Conservation (phyloP, 148 eudicot species). For the Oxyria digyna region DNA sequence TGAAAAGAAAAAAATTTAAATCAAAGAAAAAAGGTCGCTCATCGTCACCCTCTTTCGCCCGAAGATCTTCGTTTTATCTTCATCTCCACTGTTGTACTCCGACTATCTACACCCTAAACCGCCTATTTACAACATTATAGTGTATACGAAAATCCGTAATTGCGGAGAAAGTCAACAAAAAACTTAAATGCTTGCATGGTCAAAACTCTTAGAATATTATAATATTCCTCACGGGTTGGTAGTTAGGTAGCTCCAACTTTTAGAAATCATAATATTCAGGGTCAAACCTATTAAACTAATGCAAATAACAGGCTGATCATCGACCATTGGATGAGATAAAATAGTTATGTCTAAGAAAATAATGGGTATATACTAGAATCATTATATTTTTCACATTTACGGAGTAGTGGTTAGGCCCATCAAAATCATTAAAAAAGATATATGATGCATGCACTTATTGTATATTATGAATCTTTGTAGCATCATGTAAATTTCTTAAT, state of each 20-base stretch:
- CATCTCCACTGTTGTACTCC: too few relatives aligned
- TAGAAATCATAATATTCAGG: background rate
- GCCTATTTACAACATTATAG: too few relatives aligned
- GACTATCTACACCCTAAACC: too few relatives aligned
- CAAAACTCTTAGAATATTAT: constrained; percentile 2
- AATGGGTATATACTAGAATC: too few relatives aligned
- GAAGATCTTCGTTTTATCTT: too few relatives aligned
- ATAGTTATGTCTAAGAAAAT: background rate
- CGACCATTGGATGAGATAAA: background rate
- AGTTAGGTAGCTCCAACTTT: constrained; percentile 7
- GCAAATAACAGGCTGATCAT: background rate
- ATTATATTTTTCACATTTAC: too few relatives aligned
- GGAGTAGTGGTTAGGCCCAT: background rate
- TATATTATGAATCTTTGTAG: background rate
- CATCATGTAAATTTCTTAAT: background rate
- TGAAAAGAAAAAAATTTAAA: too few relatives aligned
- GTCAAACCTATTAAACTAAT: constrained; percentile 3
- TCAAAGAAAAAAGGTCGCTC: too few relatives aligned
- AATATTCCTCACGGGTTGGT: constrained; percentile 6
- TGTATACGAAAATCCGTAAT: too few relatives aligned
- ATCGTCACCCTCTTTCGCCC: too few relatives aligned
- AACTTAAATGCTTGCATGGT: background rate
- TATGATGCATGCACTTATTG: too few relatives aligned
- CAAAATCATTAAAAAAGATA: background rate
- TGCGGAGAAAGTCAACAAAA: background rate